Conservation (phyloP, 495 filamentous ascomycete species). For the Daldinia decipiens region DNA sequence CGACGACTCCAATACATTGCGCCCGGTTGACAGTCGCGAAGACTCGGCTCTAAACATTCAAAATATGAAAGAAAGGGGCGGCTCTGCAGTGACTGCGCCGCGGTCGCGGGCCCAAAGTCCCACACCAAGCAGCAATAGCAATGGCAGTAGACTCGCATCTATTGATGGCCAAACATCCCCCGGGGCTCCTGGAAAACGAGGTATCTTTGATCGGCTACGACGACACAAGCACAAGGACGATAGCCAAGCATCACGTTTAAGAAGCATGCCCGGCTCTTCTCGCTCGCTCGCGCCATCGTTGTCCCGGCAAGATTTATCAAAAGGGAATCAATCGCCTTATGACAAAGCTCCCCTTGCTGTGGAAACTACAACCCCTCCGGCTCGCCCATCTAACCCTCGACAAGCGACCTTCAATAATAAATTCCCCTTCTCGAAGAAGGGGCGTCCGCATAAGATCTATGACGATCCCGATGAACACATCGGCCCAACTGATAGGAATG, state of each 20-base stretch:
- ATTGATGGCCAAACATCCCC: constrained; percentile 69
- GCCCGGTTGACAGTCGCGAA: constrained; percentile 75
- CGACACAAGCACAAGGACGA: constrained; percentile 70
- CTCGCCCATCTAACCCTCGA: constrained; percentile 54
- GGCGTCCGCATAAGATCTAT: constrained; percentile 49
- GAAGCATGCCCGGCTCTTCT: constrained; percentile 65
- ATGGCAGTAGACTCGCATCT: constrained; percentile 56
- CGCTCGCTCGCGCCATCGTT: constrained; percentile 62
- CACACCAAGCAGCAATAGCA: constrained; percentile 74
- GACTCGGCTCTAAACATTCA: constrained; percentile 68
- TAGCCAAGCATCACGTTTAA: constrained; percentile 55
- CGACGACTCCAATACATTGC: constrained; percentile 72
- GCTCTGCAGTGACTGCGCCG: constrained; percentile 54
- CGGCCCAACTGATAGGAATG: constrained; percentile 56
- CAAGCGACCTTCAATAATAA: constrained; percentile 70
- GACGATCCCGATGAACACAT: constrained; percentile 60
- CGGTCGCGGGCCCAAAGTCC: constrained; percentile 76
- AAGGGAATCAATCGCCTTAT: constrained; percentile 52
- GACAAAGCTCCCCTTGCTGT: constrained; percentile 57
- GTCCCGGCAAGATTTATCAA: constrained; percentile 63
- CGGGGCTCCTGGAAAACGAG: constrained; percentile 68
- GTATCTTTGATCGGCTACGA: constrained; percentile 72
- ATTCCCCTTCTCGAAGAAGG: constrained; percentile 61
- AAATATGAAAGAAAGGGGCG: constrained; percentile 55
- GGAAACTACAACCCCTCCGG: constrained; percentile 19